Evolutionary conservation across 2,329 filamentous ascomycete species (phyloP), one percentile per base, ranked within the genome.

Genomic region (Talaromyces sp.): DNA sequence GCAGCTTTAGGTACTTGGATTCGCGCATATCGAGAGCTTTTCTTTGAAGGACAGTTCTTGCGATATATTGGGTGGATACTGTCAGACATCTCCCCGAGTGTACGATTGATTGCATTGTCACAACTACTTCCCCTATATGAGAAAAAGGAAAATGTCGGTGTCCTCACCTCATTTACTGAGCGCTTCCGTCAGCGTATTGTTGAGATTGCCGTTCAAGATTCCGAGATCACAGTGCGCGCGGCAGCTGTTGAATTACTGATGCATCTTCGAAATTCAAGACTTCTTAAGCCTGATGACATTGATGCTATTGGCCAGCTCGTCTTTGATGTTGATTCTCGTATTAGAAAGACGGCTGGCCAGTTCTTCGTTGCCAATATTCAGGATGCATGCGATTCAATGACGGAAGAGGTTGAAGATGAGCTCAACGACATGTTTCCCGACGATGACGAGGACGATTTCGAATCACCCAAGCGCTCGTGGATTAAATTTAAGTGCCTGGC

Each of bases 51-150:
- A 1, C 83, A 88, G 62, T 96, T 96, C 73, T 78, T 99, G 46
- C 87, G 94, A 55, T 99, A 99, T 66, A 80, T 99, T 5, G 94
- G 94, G 47, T 99, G 94, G 94, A 87, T 96, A 67, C 80, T 99
- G 27, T 96, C 92, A 4, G 94, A 99, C 69, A 82, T 86, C 3
- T 82, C 86, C 55, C 80, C 86, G 1, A 76, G 85, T 8, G 92
- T 90, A 19, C 85, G 94, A 49, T 82, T 87, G n/a, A 91, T 96
- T 70, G 91, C 95, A 2, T 75, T 99, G 37, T 90, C 86, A 65
- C 91, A 97, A 70, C 80, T 99, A 13, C 81, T 84, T 19, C 86
- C 84, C 52, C 81, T 99, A 4, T 93, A 95, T 74, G 87, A 86
- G 65, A 86, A 90, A 53, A 86, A 90, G 60, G 86, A 91, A 48